A percentile compares a stretch with the other conserved stretches of the same genome.
Conservation (phyloP, 306 rosid genomes). For the Vigna trinervia region DNA sequence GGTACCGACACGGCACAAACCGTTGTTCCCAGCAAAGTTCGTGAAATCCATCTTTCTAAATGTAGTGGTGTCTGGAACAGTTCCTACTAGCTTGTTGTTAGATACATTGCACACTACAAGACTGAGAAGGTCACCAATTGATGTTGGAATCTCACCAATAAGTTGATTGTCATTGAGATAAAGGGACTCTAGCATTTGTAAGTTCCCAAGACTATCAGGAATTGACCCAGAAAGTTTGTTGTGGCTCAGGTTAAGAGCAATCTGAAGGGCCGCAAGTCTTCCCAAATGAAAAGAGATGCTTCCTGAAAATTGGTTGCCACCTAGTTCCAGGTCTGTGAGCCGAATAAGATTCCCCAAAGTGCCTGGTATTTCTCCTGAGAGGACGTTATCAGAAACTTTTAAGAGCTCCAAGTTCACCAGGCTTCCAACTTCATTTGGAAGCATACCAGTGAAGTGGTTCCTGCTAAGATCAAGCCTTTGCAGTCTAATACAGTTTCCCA, state of each 20-base stretch:
- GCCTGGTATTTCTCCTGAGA: slow-evolving; percentile 67
- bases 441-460: slow-evolving; percentile 61
- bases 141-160: slow-evolving; percentile 72
- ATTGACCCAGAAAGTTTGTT: slow-evolving; percentile 71
- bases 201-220: slow-evolving; percentile 71
- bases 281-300: slow-evolving; percentile 66
- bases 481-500: slow-evolving; percentile 67
- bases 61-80: slow-evolving; percentile 69
- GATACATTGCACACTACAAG: slow-evolving; percentile 76
- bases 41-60: slow-evolving; percentile 77
- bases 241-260: slow-evolving; percentile 72
- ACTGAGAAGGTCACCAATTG: slow-evolving; percentile 71
- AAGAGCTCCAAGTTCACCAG: slow-evolving; percentile 78
- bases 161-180: slow-evolving; percentile 77
- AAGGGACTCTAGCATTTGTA: slow-evolving; percentile 79
- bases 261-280: slow-evolving; percentile 65
- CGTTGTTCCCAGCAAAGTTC: slow-evolving; percentile 76
- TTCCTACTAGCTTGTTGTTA: slow-evolving; percentile 76
- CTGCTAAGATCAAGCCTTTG: slow-evolving; percentile 85
- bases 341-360: slow-evolving; percentile 62
- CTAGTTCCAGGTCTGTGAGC: slow-evolving; percentile 69
- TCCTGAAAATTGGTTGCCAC: slow-evolving; percentile 76
- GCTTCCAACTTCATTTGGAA: slow-evolving; percentile 65
- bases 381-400: slow-evolving; percentile 70
- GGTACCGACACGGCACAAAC: slow-evolving; percentile 69